Percentiles rank a stretch among this genome's conserved stretches.
phyloP scores from a whole-genome alignment of 2,329 filamentous ascomycete genomes.

The Colletotrichum orbiculare region DNA sequence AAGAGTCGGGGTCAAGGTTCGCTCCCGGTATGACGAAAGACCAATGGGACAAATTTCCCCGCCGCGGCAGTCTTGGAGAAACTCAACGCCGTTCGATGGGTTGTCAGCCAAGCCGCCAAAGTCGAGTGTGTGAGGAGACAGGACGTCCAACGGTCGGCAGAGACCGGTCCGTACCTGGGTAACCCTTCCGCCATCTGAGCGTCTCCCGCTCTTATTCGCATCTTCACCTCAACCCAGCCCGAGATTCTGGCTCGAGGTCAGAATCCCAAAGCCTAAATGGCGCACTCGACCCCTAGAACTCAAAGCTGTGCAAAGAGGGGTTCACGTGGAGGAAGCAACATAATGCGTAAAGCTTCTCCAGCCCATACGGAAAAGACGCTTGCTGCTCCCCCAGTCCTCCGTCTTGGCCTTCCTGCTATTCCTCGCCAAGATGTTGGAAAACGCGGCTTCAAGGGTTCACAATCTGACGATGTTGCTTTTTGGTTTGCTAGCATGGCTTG shows the following conservation, averaged over 20 bases:
- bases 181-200: not conserved
- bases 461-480: constrained; percentile 22
- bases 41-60: constrained; percentile 18
- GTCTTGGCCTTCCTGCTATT: not conserved
- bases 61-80: constrained; percentile 7
- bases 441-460: constrained; percentile 13
- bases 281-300: not conserved
- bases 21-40: not conserved
- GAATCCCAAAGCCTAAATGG: not conserved
- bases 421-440: constrained; percentile 16
- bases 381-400: not conserved
- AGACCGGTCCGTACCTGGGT: not conserved
- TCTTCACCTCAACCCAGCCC: constrained; percentile 4
- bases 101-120: constrained; percentile 28
- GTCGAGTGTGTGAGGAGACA: not conserved
- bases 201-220: not conserved
- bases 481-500: constrained; percentile 16
- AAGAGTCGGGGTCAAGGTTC: not conserved
- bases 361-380: not conserved
- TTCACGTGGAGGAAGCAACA: not conserved
- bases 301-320: not conserved
- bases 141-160: not conserved
- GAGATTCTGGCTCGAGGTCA: constrained; percentile 1
- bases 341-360: not conserved
- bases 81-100: constrained; percentile 26